Evolutionary conservation across 257 asterid genomes (phyloP).

Genomic region (Capsicum pubescens): DNA sequence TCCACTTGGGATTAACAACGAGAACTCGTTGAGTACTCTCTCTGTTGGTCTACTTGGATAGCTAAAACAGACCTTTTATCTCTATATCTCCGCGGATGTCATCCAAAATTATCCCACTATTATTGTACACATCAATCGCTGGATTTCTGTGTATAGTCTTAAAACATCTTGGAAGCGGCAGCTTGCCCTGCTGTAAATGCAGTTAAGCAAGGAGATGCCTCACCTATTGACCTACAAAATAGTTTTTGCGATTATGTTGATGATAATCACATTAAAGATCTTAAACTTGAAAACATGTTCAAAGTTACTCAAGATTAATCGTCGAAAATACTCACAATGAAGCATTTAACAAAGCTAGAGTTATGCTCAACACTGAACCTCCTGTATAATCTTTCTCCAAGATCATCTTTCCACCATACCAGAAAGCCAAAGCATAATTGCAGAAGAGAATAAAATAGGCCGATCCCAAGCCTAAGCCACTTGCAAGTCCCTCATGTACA

Average conservation of each 20-base stretch:
- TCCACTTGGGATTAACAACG: conserved; percentile 61
- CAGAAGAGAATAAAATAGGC: conserved; percentile 55
- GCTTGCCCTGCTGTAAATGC: conserved; percentile 77
- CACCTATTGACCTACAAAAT: conserved; percentile 66
- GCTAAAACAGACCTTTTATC: conserved; percentile 56
- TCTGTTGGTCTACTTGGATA: conserved; percentile 72
- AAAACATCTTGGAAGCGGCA: conserved; percentile 72
- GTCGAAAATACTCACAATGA: conserved; percentile 53
- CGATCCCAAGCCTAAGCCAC: conserved; percentile 67
- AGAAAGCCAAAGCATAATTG: conserved; percentile 67
- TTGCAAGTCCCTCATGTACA: conserved; percentile 59
- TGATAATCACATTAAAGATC: background rate
- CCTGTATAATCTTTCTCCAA: conserved; percentile 70
- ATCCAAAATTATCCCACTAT: conserved; percentile 48
- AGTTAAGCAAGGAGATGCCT: conserved; percentile 68
- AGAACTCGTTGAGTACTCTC: conserved; percentile 65
- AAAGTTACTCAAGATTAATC: background rate
- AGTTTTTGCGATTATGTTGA: background rate
- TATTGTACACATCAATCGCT: conserved; percentile 60
- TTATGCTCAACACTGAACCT: conserved; percentile 67
- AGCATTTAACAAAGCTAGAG: conserved; percentile 64
- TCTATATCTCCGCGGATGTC: conserved; percentile 66
- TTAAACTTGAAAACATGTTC: background rate
- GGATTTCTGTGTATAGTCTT: conserved; percentile 64
- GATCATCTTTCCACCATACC: conserved; percentile 76